Percentiles rank a stretch among this genome's conserved stretches.
phyloP scores from a whole-genome alignment of 176 grass and related monocot genomes.

The Avena insularis region DNA sequence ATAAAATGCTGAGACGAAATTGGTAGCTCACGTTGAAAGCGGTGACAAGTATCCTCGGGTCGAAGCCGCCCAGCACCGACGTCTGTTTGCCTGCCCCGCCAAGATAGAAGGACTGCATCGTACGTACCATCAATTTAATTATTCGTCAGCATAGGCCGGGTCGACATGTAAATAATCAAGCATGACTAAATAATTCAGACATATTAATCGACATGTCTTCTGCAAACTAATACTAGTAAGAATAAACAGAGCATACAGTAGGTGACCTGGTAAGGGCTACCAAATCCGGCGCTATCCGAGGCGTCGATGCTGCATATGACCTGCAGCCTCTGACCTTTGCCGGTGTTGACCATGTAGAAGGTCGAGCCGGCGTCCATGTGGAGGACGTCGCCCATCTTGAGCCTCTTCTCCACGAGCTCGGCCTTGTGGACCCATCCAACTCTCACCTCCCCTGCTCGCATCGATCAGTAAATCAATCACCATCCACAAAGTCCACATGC shows the following conservation, averaged over 20 bases:
- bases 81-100: conserved; percentile 51
- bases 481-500: background rate
- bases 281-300: conserved; percentile 67
- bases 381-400: conserved; percentile 91
- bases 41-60: conserved; percentile 52
- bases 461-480: background rate
- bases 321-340: conserved; percentile 73
- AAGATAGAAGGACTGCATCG: conserved; percentile 76
- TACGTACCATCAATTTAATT: background rate
- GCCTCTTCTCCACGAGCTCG: conserved; percentile 66
- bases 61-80: conserved; percentile 70
- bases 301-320: conserved; percentile 88
- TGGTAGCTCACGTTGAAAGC: conserved; percentile 83
- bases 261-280: conserved; percentile 62
- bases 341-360: conserved; percentile 88
- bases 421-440: conserved; percentile 80
- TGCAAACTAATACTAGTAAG: background rate
- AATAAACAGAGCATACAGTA: background rate
- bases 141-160: background rate
- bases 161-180: background rate
- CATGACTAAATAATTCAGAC: background rate
- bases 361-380: conserved; percentile 83
- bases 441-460: conserved; percentile 66
- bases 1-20: conserved; percentile 10
- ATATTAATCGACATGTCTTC: background rate